These are phyloP conservation scores for Calocybe gangraenosa DNA, from an alignment of 768 basidiomycete genomes.

Conservation along the genomic window DNA sequence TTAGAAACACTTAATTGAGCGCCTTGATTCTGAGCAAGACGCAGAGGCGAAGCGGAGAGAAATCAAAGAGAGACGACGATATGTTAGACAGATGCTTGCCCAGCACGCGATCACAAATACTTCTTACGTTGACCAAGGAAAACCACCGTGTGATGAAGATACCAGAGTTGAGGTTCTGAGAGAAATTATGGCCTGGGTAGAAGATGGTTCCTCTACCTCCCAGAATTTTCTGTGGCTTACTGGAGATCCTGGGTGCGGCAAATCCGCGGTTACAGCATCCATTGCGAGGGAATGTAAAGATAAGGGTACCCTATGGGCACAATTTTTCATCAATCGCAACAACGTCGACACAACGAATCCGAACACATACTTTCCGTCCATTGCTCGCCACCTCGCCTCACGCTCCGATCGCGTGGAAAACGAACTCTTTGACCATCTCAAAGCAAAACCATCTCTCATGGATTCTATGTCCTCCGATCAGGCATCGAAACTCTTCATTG, in stretches of 20 bases:
- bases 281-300: conserved; percentile 14
- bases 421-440: conserved; percentile 9
- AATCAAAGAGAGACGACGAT: neutral
- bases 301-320: conserved; percentile 12
- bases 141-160: conserved; percentile 13
- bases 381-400: conserved; percentile 12
- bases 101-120: conserved; percentile 9
- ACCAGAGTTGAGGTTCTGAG: conserved; percentile 12
- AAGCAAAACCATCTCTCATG: conserved; percentile 10
- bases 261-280: conserved; percentile 17
- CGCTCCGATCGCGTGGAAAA: conserved; percentile 4
- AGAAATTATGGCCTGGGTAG: conserved; percentile 13
- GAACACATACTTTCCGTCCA: conserved; percentile 15
- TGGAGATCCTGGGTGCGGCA: conserved; percentile 16
- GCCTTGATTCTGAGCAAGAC: neutral
- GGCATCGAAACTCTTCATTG: conserved; percentile 13
- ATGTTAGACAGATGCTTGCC: conserved; percentile 1
- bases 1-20: neutral
- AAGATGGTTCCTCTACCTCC: conserved; percentile 4
- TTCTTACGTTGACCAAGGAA: conserved; percentile 13
- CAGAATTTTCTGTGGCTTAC: conserved; percentile 16
- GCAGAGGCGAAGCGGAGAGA: neutral
- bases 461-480: conserved; percentile 10
- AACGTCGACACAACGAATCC: conserved; percentile 14
- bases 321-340: conserved; percentile 17